phyloP scores from a whole-genome alignment of 2,329 filamentous ascomycete genomes.

The Alternaria sp. region DNA sequence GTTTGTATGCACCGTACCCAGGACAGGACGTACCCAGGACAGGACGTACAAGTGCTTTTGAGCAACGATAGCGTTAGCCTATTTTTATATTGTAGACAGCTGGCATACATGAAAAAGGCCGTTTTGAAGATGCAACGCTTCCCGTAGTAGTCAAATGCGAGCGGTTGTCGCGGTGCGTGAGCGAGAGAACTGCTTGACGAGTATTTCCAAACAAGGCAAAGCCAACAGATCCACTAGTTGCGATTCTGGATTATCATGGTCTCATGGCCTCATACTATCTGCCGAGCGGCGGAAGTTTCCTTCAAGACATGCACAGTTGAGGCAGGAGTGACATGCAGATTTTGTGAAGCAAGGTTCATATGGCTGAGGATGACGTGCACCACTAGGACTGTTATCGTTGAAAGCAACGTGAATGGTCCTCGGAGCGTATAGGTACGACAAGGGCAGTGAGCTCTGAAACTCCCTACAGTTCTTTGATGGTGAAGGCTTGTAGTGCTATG shows the following conservation, averaged over 20 bases:
- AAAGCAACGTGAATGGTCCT: neutral
- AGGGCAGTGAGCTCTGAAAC: neutral
- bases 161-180: neutral
- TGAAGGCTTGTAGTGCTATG: neutral
- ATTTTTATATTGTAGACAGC: neutral
- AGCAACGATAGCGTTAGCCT: neutral
- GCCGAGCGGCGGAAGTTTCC: neutral
- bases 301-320: neutral
- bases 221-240: neutral
- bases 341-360: neutral
- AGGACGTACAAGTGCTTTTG: neutral
- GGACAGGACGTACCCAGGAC: too few species aligned
- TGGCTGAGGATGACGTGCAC: neutral
- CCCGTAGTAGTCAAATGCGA: neutral
- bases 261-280: neutral
- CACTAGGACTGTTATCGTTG: neutral
- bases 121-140: neutral
- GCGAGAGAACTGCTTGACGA: neutral
- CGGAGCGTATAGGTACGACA: neutral
- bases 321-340: neutral
- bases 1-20: neutral
- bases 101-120: neutral
- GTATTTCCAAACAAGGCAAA: conserved; percentile 2
- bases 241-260: neutral
- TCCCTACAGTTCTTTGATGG: neutral